Evolutionary conservation across 306 rosid genomes (phyloP).

Genomic region (Prunus fruticosa): DNA sequence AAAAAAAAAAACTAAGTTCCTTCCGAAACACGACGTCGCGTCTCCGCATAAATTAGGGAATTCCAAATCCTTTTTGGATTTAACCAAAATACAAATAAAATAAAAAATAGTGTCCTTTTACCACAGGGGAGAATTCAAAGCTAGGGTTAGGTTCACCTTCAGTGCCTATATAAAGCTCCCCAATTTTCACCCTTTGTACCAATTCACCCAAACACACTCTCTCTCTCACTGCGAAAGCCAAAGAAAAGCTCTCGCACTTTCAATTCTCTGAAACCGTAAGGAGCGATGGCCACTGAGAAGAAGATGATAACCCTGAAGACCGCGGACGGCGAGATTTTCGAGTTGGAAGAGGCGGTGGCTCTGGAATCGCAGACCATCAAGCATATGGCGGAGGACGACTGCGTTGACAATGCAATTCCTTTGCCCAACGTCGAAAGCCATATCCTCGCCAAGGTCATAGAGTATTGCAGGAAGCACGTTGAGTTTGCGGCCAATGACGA

Average conservation of each 20-base stretch:
- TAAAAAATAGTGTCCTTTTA: background rate
- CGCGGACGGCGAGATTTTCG: constrained; percentile 28
- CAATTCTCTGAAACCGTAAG: background rate
- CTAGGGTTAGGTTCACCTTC: background rate
- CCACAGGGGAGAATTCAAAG: background rate
- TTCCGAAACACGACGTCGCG: background rate
- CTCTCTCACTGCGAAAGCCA: background rate
- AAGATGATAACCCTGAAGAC: constrained; percentile 26
- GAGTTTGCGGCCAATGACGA: background rate
- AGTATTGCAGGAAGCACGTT: constrained; percentile 31
- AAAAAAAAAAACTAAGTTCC: no score
- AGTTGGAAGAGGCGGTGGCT: constrained; percentile 26
- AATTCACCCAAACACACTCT: background rate
- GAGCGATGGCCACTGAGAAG: constrained; percentile 23
- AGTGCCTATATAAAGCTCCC: background rate
- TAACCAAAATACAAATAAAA: background rate
- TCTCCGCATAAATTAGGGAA: background rate
- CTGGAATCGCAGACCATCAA: constrained; percentile 24
- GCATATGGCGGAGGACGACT: constrained; percentile 24
- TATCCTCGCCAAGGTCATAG: constrained; percentile 30
- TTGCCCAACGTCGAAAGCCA: constrained; percentile 14
- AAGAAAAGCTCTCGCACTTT: background rate
- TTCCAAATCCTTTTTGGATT: background rate
- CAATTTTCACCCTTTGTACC: background rate
- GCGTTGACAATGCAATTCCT: constrained; percentile 16